Conservation (phyloP, 2,329 filamentous ascomycete genomes). For the Penicillium janthinellum region DNA sequence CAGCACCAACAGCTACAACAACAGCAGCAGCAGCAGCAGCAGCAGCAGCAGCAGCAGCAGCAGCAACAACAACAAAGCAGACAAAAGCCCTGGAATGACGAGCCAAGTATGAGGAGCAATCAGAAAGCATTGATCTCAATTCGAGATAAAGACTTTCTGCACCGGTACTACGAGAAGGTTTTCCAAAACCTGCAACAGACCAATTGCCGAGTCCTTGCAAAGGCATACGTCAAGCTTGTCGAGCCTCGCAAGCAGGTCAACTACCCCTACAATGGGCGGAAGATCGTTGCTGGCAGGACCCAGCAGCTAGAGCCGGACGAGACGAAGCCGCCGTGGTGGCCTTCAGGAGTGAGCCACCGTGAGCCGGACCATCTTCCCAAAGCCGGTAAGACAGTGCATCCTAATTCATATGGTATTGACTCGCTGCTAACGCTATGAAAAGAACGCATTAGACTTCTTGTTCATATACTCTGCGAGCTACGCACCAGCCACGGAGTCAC, state of each 20-base stretch:
- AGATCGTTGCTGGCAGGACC: constrained; percentile 34
- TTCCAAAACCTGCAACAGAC: constrained; percentile 39
- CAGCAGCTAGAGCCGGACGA: constrained; percentile 36
- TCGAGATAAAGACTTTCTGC: constrained; percentile 27
- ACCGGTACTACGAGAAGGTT: constrained; percentile 37
- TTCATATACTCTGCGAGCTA: constrained; percentile 45
- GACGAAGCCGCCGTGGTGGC: constrained; percentile 41
- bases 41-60: background rate
- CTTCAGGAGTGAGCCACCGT: constrained; percentile 35
- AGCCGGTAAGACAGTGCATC: constrained; percentile 25
- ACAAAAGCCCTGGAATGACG: constrained; percentile 14
- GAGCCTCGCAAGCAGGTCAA: constrained; percentile 42
- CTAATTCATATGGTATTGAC: background rate
- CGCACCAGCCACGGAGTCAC: constrained; percentile 40
- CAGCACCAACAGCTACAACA: background rate
- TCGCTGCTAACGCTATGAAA: background rate
- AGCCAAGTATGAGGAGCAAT: constrained; percentile 25
- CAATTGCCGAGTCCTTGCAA: constrained; percentile 40
- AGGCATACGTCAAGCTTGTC: constrained; percentile 40
- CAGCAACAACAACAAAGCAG: background rate
- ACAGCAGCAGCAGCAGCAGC: constrained; percentile 11
- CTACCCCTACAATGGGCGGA: constrained; percentile 40
- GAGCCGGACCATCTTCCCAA: constrained; percentile 41
- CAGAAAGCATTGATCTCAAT: constrained; percentile 30
- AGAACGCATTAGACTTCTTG: constrained; percentile 45